Evolutionary conservation across 768 basidiomycete genomes (phyloP).

Genomic region (Chalciporus piperatus): DNA sequence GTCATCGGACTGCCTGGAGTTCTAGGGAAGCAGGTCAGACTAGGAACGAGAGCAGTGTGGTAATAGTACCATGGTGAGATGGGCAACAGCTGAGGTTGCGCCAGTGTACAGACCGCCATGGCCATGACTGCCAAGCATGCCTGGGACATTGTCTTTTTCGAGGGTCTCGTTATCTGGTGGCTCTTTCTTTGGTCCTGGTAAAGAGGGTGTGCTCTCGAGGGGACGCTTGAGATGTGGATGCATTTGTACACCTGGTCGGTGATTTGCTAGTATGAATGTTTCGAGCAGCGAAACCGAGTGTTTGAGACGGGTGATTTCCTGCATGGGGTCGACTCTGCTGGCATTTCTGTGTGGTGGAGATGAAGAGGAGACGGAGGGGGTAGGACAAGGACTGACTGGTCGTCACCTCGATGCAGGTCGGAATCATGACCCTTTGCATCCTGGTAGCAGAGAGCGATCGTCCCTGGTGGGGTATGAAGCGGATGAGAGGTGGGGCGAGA

Average conservation of each 20-base stretch:
- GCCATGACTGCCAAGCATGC: constrained; percentile 63
- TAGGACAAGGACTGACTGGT: constrained; percentile 27
- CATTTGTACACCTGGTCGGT: constrained; percentile 20
- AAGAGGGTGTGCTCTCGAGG: constrained; percentile 23
- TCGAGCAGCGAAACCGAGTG: constrained; percentile 40
- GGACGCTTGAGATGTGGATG: constrained; percentile 29
- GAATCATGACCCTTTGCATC: constrained; percentile 65
- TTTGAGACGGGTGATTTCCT: constrained; percentile 40
- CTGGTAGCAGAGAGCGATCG: constrained; percentile 78
- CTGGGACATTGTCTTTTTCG: constrained; percentile 51
- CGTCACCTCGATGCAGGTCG: constrained; percentile 55
- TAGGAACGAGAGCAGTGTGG: constrained; percentile 10
- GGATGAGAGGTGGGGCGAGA: constrained; percentile 11
- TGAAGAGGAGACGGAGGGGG: constrained; percentile 38
- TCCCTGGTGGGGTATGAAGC: constrained; percentile 46
- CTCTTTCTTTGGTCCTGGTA: constrained; percentile 52
- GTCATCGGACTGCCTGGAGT: constrained; percentile 50
- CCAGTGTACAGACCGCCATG: constrained; percentile 75
- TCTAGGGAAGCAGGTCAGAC: constrained; percentile 31
- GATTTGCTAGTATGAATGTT: constrained; percentile 33
- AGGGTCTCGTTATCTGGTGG: constrained; percentile 43
- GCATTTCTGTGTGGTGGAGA: constrained; percentile 27
- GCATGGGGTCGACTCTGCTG: constrained; percentile 36
- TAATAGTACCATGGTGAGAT: constrained; percentile 55
- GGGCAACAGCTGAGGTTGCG: constrained; percentile 72